Percentiles rank a stretch among this genome's conserved stretches.
These are phyloP conservation scores for Chytriomyces hyalinus DNA, from an alignment of 192 early-diverging fungal genomes.

Conservation along the genomic window DNA sequence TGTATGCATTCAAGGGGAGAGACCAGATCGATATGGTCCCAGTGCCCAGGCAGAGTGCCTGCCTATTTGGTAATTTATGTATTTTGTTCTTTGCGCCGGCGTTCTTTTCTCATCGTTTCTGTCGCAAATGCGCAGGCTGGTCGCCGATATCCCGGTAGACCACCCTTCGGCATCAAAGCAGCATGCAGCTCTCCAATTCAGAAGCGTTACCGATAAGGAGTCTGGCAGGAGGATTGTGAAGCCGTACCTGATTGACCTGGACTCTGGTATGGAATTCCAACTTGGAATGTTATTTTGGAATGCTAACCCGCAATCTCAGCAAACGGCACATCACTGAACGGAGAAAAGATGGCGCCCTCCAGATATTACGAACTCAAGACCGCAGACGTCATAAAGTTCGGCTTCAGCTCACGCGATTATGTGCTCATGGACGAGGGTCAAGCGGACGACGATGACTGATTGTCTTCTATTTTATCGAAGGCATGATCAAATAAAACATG, in stretches of 20 bases:
- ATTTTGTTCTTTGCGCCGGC: conserved; percentile 64
- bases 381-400: conserved; percentile 90
- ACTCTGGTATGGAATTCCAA: conserved; percentile 50
- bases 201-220: conserved; percentile 64
- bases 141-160: conserved; percentile 81
- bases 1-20: conserved; percentile 94
- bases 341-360: conserved; percentile 68
- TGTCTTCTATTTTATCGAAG: too few relatives aligned
- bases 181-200: conserved; percentile 91
- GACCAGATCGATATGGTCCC: conserved; percentile 73
- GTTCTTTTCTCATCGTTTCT: conserved; percentile 85
- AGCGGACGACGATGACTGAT: conserved; percentile 23
- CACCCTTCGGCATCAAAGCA: conserved; percentile 95
- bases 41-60: conserved; percentile 8
- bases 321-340: conserved; percentile 92
- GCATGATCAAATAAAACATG: too few relatives aligned
- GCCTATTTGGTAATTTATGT: conserved; percentile 9
- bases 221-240: conserved; percentile 54
- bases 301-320: conserved; percentile 38
- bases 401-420: conserved; percentile 87
- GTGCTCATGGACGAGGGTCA: conserved; percentile 80
- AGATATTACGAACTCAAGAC: conserved; percentile 84
- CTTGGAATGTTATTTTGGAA: not conserved
- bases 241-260: conserved; percentile 93
- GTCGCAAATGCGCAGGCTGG: not conserved